phyloP scores from a whole-genome alignment of 305 asterid species.

The Fraxinus xanthoxyloides region DNA sequence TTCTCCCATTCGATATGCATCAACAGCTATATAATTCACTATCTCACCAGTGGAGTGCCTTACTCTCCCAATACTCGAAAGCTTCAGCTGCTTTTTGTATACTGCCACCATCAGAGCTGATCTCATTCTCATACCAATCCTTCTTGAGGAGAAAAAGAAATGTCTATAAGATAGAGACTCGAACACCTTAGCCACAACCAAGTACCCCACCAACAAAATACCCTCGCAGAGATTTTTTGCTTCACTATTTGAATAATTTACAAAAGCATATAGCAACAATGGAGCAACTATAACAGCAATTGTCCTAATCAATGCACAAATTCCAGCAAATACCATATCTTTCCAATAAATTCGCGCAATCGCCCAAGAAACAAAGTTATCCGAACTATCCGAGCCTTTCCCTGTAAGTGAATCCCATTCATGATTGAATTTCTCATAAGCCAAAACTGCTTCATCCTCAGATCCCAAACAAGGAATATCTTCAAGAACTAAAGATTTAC shows the following conservation, averaged over 20 bases:
- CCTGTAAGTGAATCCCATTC: constrained; percentile 43
- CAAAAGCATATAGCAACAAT: constrained; percentile 58
- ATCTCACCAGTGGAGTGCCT: constrained; percentile 71
- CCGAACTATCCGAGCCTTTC: constrained; percentile 17
- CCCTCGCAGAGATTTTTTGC: constrained; percentile 33
- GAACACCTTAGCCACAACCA: constrained; percentile 48
- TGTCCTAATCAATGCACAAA: constrained; percentile 39
- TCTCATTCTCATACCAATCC: constrained; percentile 70
- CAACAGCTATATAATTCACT: constrained; percentile 74
- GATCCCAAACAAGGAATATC: constrained; percentile 51
- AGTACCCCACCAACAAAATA: constrained; percentile 37
- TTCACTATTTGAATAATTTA: constrained; percentile 42
- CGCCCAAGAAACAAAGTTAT: constrained; percentile 36
- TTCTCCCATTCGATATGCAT: constrained; percentile 81
- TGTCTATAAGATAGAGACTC: constrained; percentile 63
- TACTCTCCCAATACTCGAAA: constrained; percentile 54
- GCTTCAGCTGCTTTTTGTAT: constrained; percentile 63
- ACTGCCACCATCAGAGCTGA: constrained; percentile 69
- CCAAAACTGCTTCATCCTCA: constrained; percentile 57
- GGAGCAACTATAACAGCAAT: constrained; percentile 48
- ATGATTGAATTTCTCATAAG: constrained; percentile 34
- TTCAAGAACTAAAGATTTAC: constrained; percentile 48
- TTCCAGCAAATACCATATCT: constrained; percentile 44
- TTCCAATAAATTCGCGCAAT: constrained; percentile 44
- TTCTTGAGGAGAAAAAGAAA: constrained; percentile 53